Evolutionary conservation across 169 alveolate genomes (phyloP).

Genomic region (Plasmodium inui): DNA sequence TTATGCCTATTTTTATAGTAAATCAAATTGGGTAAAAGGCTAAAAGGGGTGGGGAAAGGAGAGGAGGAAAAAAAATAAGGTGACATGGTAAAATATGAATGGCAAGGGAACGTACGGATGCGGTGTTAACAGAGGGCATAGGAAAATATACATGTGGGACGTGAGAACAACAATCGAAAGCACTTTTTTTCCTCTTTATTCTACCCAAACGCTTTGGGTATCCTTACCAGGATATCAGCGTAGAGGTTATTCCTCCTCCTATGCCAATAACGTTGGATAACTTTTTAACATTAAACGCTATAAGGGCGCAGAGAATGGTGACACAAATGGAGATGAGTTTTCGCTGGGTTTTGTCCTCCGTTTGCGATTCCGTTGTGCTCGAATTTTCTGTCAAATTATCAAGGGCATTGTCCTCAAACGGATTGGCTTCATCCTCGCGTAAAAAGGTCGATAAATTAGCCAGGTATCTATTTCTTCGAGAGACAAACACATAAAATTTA

Average conservation of each 20-base stretch:
- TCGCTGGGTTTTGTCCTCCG: conserved; percentile 24
- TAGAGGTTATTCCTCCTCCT: conserved; percentile 67
- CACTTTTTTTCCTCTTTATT: not conserved
- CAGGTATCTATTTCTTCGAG: conserved; percentile 40
- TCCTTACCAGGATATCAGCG: conserved; percentile 66
- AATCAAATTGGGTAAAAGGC: conserved; percentile 69
- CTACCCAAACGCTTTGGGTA: not conserved
- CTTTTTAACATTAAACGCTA: conserved; percentile 55
- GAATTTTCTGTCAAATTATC: conserved; percentile 57
- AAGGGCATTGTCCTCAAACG: conserved; percentile 77
- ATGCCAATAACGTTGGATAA: conserved; percentile 68
- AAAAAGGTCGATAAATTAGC: conserved; percentile 16
- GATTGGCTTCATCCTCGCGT: conserved; percentile 48
- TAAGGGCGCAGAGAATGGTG: conserved; percentile 53
- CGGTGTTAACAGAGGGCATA: not conserved
- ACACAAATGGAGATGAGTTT: conserved; percentile 3
- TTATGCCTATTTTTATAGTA: conserved; percentile 47
- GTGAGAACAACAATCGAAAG: not conserved
- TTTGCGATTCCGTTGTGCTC: conserved; percentile 22
- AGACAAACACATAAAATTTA: conserved; percentile 10
- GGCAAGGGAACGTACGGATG: not conserved
- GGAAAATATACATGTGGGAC: not conserved
- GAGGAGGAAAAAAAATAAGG: not conserved
- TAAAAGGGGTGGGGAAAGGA: conserved; percentile 1
- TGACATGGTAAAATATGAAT: not conserved